Evolutionary conservation across 2,329 filamentous ascomycete species (phyloP).

Genomic region (Paecilomyces dactylethromorphus): DNA sequence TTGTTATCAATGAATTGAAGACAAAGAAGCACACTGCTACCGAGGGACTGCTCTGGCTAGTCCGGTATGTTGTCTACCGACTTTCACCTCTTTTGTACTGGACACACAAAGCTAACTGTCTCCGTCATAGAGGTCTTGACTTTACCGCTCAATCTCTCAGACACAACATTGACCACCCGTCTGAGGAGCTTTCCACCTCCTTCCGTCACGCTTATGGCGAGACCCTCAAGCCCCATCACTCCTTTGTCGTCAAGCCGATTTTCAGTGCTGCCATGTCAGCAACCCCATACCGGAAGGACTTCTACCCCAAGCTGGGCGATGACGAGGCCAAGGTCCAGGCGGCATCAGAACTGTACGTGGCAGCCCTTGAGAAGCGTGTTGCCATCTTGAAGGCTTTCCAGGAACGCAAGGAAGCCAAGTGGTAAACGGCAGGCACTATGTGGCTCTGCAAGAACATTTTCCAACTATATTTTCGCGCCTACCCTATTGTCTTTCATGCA

Average conservation of each 20-base stretch:
- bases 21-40: slow-evolving; percentile 81
- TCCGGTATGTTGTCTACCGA: slow-evolving; percentile 55
- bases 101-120: not conserved
- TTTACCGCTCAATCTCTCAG: slow-evolving; percentile 84
- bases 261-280: slow-evolving; percentile 91
- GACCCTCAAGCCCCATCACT: slow-evolving; percentile 89
- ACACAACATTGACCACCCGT: slow-evolving; percentile 62
- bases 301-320: slow-evolving; percentile 73
- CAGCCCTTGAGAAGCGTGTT: slow-evolving; percentile 70
- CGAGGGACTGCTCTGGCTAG: slow-evolving; percentile 86
- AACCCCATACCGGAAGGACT: slow-evolving; percentile 87
- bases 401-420: slow-evolving; percentile 46
- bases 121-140: slow-evolving; percentile 66
- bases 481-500: not conserved
- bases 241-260: slow-evolving; percentile 80
- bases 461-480: not conserved
- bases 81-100: not conserved
- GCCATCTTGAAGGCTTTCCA: slow-evolving; percentile 65
- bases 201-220: slow-evolving; percentile 79
- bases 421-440: slow-evolving; percentile 19
- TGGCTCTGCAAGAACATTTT: not conserved
- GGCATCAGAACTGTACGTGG: slow-evolving; percentile 66
- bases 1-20: slow-evolving; percentile 82
- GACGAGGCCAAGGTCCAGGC: slow-evolving; percentile 49
- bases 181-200: slow-evolving; percentile 73